Base-by-base conservation (phyloP, 2,329 filamentous ascomycete genomes). In the Zymoseptoria pseudotritici region DNA sequence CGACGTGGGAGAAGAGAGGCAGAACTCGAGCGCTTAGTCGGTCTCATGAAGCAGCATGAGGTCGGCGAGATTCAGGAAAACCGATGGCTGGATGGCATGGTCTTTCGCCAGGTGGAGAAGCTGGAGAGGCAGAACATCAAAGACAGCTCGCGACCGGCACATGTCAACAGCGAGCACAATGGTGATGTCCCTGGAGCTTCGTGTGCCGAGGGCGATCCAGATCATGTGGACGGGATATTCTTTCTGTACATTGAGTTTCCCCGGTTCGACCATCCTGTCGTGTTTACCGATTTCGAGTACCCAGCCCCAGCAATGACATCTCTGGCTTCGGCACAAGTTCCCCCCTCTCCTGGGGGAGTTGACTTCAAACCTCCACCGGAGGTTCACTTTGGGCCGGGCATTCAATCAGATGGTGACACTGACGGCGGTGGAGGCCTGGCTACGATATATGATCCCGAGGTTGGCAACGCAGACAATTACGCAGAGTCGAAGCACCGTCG, bases 261-360 rank as follows among this genome's bases (percentile, higher is more conserved):
- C 11, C 86, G 92, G 10, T 99, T 97, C 72, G 94, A 99, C 71
- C 96, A 97, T 67, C 91, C 94, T 0, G 85, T 99, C 50, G 90
- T 99, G 24, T 99, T 96, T 77, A 89, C 91, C 29, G 94, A 99
- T 72, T 86, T 94, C 69, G 91, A 97, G 72, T 99, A 99, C 70
- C 86, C 89, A 1, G 83, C 91, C 1, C 90, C 92, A 0, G 90
- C 91, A 0, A 82, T 96, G 50, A 94, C 92, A 1, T 84, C 87
- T 11, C 79, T 93, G 60, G 61, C 63, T 20, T 29, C 64, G n/a
- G 42, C 64, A 50, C 53, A 62, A 10, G 87, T 65, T 82, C 89
- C 66, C 76, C 83, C 60, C 81, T 83, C 87, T 64, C 85, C 86
- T 9, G 88, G 88, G 59, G 22, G 22, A 13, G 79, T 90, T 42